phyloP scores from a whole-genome alignment of 202 grass and related monocot genomes.

The Bolboschoenoplectus hybrid region DNA sequence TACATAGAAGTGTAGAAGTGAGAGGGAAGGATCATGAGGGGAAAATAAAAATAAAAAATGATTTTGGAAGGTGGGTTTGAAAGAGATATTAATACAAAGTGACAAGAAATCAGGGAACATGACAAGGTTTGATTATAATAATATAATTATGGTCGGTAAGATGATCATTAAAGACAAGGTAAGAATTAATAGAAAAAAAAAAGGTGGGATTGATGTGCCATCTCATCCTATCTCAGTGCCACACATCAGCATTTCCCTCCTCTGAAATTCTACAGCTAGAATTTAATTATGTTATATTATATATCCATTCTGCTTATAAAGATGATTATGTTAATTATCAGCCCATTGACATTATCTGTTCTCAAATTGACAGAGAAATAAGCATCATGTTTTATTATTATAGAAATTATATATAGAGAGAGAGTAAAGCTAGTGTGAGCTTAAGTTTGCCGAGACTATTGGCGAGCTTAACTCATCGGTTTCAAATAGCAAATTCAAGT shows the following conservation, averaged over 20 bases:
- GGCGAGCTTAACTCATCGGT: too few relatives aligned
- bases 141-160: slow-evolving; percentile 45
- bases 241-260: neutral
- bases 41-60: neutral
- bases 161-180: slow-evolving; percentile 53
- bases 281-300: neutral
- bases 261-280: slow-evolving; percentile 1
- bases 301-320: neutral
- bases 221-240: slow-evolving; percentile 37
- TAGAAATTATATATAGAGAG: too few relatives aligned
- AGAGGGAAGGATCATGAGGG: slow-evolving; percentile 47
- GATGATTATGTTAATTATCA: neutral
- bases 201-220: slow-evolving; percentile 29
- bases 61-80: slow-evolving; percentile 64
- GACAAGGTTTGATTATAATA: slow-evolving; percentile 40
- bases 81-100: slow-evolving; percentile 34
- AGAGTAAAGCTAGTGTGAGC: too few relatives aligned
- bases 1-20: slow-evolving; percentile 30
- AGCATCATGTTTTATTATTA: neutral
- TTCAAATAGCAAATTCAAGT: too few relatives aligned
- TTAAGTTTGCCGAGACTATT: too few relatives aligned
- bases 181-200: slow-evolving; percentile 30
- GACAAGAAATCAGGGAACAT: slow-evolving; percentile 47
- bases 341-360: neutral
- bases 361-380: neutral